Evolutionary conservation across 2,329 filamentous ascomycete species (phyloP), one percentile per base, ranked within the genome.

Genomic region (Diaporthe ilicicola): DNA sequence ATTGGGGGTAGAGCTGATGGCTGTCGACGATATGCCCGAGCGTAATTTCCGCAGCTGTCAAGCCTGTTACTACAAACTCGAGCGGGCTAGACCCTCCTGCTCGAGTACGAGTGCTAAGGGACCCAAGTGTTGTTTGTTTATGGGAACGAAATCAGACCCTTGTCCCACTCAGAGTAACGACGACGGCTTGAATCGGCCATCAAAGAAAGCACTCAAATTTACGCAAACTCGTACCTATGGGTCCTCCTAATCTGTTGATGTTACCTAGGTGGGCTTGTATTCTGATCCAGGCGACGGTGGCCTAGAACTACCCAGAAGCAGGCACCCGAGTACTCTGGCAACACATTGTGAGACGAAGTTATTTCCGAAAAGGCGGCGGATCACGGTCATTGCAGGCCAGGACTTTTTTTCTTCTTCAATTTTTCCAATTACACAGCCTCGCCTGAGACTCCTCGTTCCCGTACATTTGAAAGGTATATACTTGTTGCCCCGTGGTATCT

Each of bases 381-480:
- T 42, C 7, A 37, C 12, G 27, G 56, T 32, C 6, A 19, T 62
- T 46, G 7, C 42, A 32, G 27, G 42, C 56, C 42, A 62, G 19
- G 32, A 15, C 46, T 12, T 29, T 15, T 62, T 62, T 46, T 4
- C 32, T 29, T 15, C 46, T 62, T 46, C 2, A 4, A 42, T 22
- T 48, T 62, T 62, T 62, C 19, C 39, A 22, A 37, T 17, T 37
- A 24, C n/a, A 27, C n/a, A 34, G n/a, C 42, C 27, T 27, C 27
- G n/a, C 12, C 42, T 24, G 29, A 48, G 10, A 19, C 17, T 10
- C 8, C n/a, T 34, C 27, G 3, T 48, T 17, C 59, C 51, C 32
- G n/a, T 46, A 54, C 50, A 56, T 34, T 13, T 34, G n/a, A n/a
- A n/a, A n/a, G n/a, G 50, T 67, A 48, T 67, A 56, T 55, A 67